Evolutionary conservation across 2,329 filamentous ascomycete genomes (phyloP), one percentile per base, ranked within the genome.

Genomic region (Alternaria triticina): DNA sequence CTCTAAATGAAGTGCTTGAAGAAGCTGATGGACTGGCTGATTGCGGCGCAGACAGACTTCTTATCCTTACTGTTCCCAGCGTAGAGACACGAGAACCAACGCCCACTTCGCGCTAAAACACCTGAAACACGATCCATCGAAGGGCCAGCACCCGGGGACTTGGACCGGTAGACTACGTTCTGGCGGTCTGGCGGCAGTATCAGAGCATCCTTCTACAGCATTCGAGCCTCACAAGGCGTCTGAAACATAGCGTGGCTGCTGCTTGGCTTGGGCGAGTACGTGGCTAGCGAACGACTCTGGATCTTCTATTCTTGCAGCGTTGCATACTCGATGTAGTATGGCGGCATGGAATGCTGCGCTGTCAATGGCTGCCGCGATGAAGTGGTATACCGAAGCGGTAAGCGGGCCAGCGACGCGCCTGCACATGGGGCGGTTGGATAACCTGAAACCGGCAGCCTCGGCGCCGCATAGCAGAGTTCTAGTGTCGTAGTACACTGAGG

Each of bases 101-200:
- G 70, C 68, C 66, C 70, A 70, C 66, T 68, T 71, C 66, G 76
- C 79, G 77, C 73, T 71, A 77, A 72, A 74, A 75, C 72, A 77
- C 62, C 67, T 79, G 79, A 81, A 81, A 81, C 79, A 77, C 73
- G 74, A 78, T 77, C 52, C 72, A 74, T 73, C 73, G 71, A 73
- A 58, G 59, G 54, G 72, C 49, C 49, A 40, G 30, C 30, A 69
- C 65, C 72, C 74, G 68, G 59, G 61, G 64, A 68, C 65, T 62
- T 63, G 72, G 72, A 56, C 67, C 64, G 67, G 67, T 58, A 71
- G 68, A 62, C 55, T 44, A 50, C 49, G 30, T 30, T 51, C 55
- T 62, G 59, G 62, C 62, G 62, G 62, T 70, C 64, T 69, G 70
- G 72, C 70, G 74, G 74, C 66, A 75, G 73, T 72, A 71, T 73